Base-by-base conservation (phyloP, 768 basidiomycete species). In the Trametes gibbosa region DNA sequence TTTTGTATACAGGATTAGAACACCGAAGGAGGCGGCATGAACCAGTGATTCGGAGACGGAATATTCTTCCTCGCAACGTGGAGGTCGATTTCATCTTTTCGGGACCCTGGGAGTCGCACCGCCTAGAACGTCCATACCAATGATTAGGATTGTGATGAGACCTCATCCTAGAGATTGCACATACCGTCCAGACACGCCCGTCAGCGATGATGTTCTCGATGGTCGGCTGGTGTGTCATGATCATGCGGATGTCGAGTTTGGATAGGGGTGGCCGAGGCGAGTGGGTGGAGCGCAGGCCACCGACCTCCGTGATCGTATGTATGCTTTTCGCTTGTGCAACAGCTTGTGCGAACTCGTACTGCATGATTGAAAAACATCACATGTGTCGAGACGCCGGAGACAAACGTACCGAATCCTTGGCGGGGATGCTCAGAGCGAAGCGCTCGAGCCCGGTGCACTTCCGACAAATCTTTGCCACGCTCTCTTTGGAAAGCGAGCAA, bases 111-210 rank as follows among this genome's bases (percentile, higher is more conserved):
- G 23, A 16, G 14, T 25, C 54, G 50, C 13, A 52, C 39, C 16
- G 50, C 50, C 51, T 52, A 29, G 23, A 45, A 34, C 24, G n/a
- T 1, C 3, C 13, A 13, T 2, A 16, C 23, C 8, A n/a, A 25
- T 21, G 7, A 5, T 8, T 9, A 17, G 32, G n/a, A 23, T 10
- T 7, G 1, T 27, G 12, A 21, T 24, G 37, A 6, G 19, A 19
- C 37, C 19, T 1, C 19, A 14, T 43, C 17, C 47, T 13, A 51
- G 42, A 23, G 14, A 55, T n/a, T 13, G 16, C 2, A 74, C 81
- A 54, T 62, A 84, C 85, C 62, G 73, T 81, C 84, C 85, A 87
- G 12, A 80, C 66, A 39, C 83, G 74, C 17, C 76, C 75, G 57
- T 78, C 79, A 19, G 77, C 79, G 13, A 84, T 72, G 42, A 87